Conservation (phyloP, 495 filamentous ascomycete species). For the Oidiodendron maius region DNA sequence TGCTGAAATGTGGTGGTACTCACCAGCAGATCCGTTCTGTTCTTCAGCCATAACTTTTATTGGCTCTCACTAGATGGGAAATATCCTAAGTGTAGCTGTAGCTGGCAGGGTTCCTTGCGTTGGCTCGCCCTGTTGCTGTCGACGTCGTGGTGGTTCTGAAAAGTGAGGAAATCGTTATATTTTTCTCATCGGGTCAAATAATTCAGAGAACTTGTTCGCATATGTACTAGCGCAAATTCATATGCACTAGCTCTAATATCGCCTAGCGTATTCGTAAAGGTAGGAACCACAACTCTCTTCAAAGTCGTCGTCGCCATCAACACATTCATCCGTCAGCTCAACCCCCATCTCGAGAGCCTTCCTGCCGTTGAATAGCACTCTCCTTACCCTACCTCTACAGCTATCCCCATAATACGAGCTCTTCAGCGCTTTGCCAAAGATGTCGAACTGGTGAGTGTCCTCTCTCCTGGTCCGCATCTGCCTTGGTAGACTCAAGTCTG, state of each 20-base stretch:
- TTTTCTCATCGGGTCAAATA: neutral
- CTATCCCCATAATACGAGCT: slow-evolving; percentile 11
- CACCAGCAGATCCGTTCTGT: slow-evolving; percentile 54
- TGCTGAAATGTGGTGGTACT: too few relatives aligned
- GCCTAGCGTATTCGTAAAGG: neutral
- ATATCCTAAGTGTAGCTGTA: neutral
- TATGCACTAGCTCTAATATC: neutral
- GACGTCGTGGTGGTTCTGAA: neutral
- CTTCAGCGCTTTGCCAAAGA: slow-evolving; percentile 13
- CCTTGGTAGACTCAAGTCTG: slow-evolving; percentile 3
- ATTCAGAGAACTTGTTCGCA: neutral
- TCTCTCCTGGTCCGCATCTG: slow-evolving; percentile 22
- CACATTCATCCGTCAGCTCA: slow-evolving; percentile 25
- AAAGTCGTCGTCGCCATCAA: slow-evolving; percentile 25
- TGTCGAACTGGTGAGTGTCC: slow-evolving; percentile 19
- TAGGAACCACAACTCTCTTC: slow-evolving; percentile 1
- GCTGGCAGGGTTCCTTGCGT: slow-evolving; percentile 54
- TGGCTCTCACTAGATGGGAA: neutral
- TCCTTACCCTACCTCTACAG: slow-evolving; percentile 17
- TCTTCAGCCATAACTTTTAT: slow-evolving; percentile 42
- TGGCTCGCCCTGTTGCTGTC: slow-evolving; percentile 45
- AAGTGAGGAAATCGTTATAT: too few relatives aligned
- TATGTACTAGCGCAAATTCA: neutral
- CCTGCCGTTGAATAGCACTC: slow-evolving; percentile 23
- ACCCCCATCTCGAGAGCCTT: slow-evolving; percentile 39